Evolutionary conservation across 177 flowering plant species (phyloP).

Genomic region (Vitis hybrid): DNA sequence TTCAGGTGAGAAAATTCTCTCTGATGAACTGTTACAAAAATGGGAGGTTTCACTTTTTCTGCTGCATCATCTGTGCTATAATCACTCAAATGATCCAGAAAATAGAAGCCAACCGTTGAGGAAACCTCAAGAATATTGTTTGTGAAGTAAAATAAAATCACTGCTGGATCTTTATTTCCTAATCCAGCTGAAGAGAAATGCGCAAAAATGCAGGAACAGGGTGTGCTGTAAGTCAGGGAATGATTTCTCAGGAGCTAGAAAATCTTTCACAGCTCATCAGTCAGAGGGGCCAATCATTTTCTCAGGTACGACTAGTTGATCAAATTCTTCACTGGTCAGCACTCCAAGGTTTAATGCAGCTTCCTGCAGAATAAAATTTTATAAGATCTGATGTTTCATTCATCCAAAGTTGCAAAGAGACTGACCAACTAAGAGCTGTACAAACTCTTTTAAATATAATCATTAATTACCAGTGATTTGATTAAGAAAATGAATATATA

Average conservation of each 20-base stretch:
- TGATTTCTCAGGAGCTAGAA: background rate
- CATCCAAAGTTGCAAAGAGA: background rate
- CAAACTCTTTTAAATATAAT: no score
- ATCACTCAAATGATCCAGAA: no score
- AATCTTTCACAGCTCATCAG: conserved; percentile 19
- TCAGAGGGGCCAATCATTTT: conserved; percentile 94
- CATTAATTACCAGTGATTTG: no score
- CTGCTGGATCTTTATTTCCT: background rate
- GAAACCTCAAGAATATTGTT: conserved; percentile 21
- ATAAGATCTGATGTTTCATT: background rate
- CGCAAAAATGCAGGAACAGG: background rate
- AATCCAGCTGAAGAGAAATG: conserved; percentile 2
- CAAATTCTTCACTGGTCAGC: conserved; percentile 78
- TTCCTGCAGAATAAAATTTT: conserved; percentile 52
- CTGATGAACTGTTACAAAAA: no score
- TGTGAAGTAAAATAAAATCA: background rate
- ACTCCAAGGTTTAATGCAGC: conserved; percentile 82
- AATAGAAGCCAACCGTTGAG: background rate
- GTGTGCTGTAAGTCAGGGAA: background rate
- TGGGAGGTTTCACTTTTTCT: no score
- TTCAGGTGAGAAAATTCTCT: no score
- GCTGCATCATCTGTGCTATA: no score
- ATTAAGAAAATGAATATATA: no score
- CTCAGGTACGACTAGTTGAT: conserved; percentile 84
- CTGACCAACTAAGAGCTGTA: background rate